Conservation (phyloP, 768 basidiomycete species). For the Lepiota subincarnata region DNA sequence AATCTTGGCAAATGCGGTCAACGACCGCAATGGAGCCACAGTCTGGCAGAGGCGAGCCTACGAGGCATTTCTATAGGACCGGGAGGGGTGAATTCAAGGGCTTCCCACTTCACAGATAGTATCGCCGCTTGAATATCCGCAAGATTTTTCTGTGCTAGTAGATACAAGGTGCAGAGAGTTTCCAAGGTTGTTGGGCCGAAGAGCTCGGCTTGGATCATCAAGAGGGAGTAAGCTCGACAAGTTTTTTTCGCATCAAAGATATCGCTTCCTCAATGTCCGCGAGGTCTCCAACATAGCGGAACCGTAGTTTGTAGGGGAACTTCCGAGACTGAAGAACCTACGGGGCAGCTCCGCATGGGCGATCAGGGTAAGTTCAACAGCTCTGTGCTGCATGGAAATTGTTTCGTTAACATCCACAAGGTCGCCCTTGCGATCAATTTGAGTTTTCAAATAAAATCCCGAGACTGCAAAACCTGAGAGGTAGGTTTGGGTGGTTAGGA, state of each 20-base stretch:
- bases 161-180: conserved; percentile 7
- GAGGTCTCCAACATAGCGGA: not conserved
- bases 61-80: not conserved
- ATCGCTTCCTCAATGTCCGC: not conserved
- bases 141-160: not conserved
- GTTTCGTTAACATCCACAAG: not conserved
- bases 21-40: not conserved
- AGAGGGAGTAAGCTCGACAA: not conserved
- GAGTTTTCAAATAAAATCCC: not conserved
- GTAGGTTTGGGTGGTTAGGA: not conserved
- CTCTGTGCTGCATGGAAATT: not conserved
- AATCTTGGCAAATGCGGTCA: conserved; percentile 10
- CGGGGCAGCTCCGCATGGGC: not conserved
- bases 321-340: not conserved
- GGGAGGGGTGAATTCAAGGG: not conserved
- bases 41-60: not conserved
- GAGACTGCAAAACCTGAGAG: not conserved
- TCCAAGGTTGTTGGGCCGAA: conserved; percentile 17
- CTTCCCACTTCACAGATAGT: conserved; percentile 4
- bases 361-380: not conserved
- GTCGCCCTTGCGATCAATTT: not conserved
- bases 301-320: conserved; percentile 19
- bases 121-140: conserved; percentile 23
- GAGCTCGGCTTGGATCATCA: not conserved
- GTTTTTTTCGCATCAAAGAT: not conserved